Base-by-base conservation (phyloP, 208 protist species). In the Trypanosoma vivax region DNA sequence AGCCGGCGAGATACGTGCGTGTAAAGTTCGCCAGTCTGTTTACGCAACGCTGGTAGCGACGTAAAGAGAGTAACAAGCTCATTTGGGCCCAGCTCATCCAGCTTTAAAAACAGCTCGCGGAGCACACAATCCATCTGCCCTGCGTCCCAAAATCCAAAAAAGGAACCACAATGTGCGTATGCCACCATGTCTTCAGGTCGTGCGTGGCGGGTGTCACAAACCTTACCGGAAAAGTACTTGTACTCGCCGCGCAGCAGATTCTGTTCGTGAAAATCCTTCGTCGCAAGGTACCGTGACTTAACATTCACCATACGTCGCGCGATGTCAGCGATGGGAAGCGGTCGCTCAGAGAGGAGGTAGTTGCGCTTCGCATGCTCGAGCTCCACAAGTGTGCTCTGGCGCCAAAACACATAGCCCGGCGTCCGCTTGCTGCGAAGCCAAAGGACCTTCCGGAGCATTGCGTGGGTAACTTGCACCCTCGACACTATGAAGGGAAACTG, bases 141-240 rank as follows among this genome's bases (percentile, higher is more conserved):
- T 0, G 74, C 70, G 67, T 95, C 84, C 79, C 81, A 92, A 53
- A 95, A 95, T 41, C 85, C 85, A 51, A 95, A 95, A 49, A 92
- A 93, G 18, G 76, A 71, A 39, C 58, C 70, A 49, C 77, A 88
- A 59, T 89, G 65, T 28, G 93, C 60, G 46, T 91, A 87, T 5
- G 70, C 76, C 14, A 95, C 72, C 57, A 91, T 75, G 62, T 93
- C 89, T 25, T 68, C 52, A 6, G 65, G 41, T 0, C 74, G 78
- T 4, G 85, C 69, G 7, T 72, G 76, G 11, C 82, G 73, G 31
- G 86, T 43, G 55, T 93, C 83, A 55, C 82, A 89, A 35, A 86
- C 55, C 61, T 95, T 95, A 0, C 89, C 89, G n/a, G 72, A 89
- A 61, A 92, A 95, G 64, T 93, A 95, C 74, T 95, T 95, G 83